These are phyloP conservation scores for Coemansia sp. DNA, from an alignment of 192 early-diverging fungal species.

Conservation along the genomic window DNA sequence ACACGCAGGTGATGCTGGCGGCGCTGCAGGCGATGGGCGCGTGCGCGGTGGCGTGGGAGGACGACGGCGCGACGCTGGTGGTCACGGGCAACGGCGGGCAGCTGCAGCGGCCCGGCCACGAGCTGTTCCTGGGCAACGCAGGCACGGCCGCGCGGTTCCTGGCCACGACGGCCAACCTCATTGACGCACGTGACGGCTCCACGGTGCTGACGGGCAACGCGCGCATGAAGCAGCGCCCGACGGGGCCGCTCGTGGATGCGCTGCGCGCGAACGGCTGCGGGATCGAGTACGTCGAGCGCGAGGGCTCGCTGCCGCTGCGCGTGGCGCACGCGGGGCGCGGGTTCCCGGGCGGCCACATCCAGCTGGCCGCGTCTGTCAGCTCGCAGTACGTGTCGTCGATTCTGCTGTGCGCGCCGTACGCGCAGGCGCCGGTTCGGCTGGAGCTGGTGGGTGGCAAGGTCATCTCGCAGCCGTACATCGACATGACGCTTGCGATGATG, in stretches of 20 bases:
- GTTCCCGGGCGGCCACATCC: conserved; percentile 82
- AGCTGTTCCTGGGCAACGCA: conserved; percentile 95
- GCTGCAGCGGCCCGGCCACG: conserved; percentile 67
- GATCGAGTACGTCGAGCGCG: conserved; percentile 72
- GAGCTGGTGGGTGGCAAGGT: conserved; percentile 89
- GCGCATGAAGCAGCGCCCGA: conserved; percentile 97
- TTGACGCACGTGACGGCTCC: conserved; percentile 38
- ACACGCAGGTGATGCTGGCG: conserved; percentile 95
- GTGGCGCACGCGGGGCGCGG: conserved; percentile 70
- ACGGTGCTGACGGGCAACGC: conserved; percentile 91
- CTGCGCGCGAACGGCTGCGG: conserved; percentile 77
- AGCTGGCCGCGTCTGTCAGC: conserved; percentile 88
- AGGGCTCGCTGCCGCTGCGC: conserved; percentile 85
- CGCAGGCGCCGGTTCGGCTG: conserved; percentile 71
- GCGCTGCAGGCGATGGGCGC: conserved; percentile 87
- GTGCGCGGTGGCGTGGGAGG: conserved; percentile 86
- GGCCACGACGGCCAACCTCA: conserved; percentile 79
- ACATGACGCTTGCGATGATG: conserved; percentile 99
- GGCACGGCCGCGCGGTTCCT: conserved; percentile 97
- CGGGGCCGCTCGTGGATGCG: conserved; percentile 84
- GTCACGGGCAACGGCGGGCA: conserved; percentile 77
- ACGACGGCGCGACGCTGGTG: conserved; percentile 85
- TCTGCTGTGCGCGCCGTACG: conserved; percentile 94
- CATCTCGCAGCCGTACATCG: conserved; percentile 97
- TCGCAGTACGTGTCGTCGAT: conserved; percentile 99